Evolutionary conservation across 2,329 filamentous ascomycete species (phyloP), one percentile per base, ranked within the genome.

Genomic region (Ophioceras dolichostomum): DNA sequence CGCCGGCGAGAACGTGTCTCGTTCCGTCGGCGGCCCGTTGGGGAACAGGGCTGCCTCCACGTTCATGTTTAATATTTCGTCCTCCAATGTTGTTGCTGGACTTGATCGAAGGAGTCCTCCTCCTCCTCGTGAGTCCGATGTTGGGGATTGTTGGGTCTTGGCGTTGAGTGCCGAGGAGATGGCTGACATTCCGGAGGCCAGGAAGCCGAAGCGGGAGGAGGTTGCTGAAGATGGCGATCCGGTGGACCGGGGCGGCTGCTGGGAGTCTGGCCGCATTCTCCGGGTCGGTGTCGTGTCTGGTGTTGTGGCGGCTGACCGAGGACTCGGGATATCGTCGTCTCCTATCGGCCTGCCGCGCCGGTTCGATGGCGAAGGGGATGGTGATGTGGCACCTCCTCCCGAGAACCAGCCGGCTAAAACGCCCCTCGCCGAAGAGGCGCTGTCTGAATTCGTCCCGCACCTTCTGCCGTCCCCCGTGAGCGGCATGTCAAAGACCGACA

Each of bases 1-100:
- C 0, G 69, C 62, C 0, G 73, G 73, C 1, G 73, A 76, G 51
- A 76, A 74, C 2, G 67, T 49, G 29, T 74, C 67, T 27, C 60
- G 54, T 10, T 66, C 60, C 0, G 48, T 45, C 1, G 67, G 58
- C 1, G 58, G 47, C 2, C 59, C 58, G 1, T 54, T 43, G 0
- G 73, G 70, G 41, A 69, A 76, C 10, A 79, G 61, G 0, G 67
- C 66, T 2, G 64, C 51, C 22, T 70, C 64, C 28, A 79, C 61
- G 47, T 78, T 64, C 34, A 79, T 57, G 35, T 62, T 64, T 45
- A 67, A 63, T 5, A 77, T 61, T 40, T 76, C 70, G 41, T 78
- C 73, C 38, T 68, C 57, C 18, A n/a, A n/a, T n/a, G n/a, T n/a
- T n/a, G n/a, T n/a, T n/a, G n/a, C n/a, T n/a, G n/a, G n/a, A n/a